A percentile compares a stretch with the other conserved stretches of the same genome.
These are phyloP conservation scores for Plantago ovata DNA, from an alignment of 257 asterid species.

Conservation along the genomic window DNA sequence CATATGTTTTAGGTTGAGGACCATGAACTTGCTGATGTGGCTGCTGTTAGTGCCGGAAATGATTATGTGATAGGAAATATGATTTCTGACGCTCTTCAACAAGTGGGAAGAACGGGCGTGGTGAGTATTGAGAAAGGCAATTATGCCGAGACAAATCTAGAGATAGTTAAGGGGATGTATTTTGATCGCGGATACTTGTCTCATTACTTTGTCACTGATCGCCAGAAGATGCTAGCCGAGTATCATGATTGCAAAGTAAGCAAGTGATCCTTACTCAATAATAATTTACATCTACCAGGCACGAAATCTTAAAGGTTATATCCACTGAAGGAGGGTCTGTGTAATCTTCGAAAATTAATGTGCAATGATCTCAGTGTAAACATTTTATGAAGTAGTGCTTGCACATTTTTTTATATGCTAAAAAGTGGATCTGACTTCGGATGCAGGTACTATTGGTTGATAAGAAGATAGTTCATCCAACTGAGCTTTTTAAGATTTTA, in stretches of 20 bases:
- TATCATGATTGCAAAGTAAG: conserved; percentile 78
- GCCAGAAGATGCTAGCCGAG: conserved; percentile 61
- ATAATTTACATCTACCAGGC: background rate
- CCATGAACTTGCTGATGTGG: conserved; percentile 72
- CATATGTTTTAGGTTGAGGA: conserved; percentile 59
- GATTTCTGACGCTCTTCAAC: conserved; percentile 62
- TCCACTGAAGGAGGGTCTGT: too few species aligned
- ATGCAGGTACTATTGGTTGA: conserved; percentile 83
- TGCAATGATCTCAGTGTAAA: too few species aligned
- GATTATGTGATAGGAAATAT: conserved; percentile 58
- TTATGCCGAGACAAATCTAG: conserved; percentile 47
- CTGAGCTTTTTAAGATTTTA: conserved; percentile 67
- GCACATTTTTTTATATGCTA: conserved; percentile 6
- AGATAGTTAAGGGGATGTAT: conserved; percentile 80
- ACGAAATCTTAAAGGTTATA: too few species aligned
- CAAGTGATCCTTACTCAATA: background rate
- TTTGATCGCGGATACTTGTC: conserved; percentile 86
- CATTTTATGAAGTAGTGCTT: background rate
- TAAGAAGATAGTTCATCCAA: conserved; percentile 61
- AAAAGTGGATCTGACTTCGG: conserved; percentile 17
- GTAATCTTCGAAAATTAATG: too few species aligned
- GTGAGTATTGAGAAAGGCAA: conserved; percentile 74
- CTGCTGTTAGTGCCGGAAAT: conserved; percentile 92
- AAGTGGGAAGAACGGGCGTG: conserved; percentile 64
- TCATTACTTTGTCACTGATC: conserved; percentile 76